phyloP scores from a whole-genome alignment of 2,329 filamentous ascomycete species.

The Fusarium sp. region DNA sequence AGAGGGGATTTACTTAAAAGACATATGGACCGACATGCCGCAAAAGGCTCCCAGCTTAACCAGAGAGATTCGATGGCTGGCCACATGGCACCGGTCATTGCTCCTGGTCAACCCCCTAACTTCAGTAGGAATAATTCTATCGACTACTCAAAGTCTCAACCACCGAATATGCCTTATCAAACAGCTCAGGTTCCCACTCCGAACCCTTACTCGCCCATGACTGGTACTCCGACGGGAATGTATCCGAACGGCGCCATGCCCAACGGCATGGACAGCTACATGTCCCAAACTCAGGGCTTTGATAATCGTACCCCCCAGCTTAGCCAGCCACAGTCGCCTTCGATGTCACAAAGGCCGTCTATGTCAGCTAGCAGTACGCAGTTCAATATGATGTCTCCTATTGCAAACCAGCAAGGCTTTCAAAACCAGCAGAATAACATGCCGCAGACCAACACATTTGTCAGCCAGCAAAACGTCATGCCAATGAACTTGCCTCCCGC shows the following conservation, averaged over 20 bases:
- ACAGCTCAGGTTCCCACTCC: conserved; percentile 57
- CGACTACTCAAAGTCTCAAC: conserved; percentile 54
- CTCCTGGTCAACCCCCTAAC: conserved; percentile 60
- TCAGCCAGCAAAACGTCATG: conserved; percentile 70
- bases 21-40: conserved; percentile 83
- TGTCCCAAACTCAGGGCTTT: conserved; percentile 53
- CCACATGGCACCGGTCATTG: conserved; percentile 54
- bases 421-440: conserved; percentile 59
- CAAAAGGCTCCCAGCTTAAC: conserved; percentile 79
- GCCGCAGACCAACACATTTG: conserved; percentile 62
- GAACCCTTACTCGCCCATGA: conserved; percentile 60
- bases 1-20: conserved; percentile 91
- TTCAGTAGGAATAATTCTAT: conserved; percentile 54
- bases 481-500: conserved; percentile 72
- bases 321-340: conserved; percentile 50
- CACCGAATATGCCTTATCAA: conserved; percentile 58
- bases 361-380: conserved; percentile 60
- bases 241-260: conserved; percentile 43
- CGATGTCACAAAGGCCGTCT: conserved; percentile 57
- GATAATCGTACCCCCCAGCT: conserved; percentile 44
- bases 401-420: conserved; percentile 61
- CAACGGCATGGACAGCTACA: conserved; percentile 56
- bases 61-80: conserved; percentile 70
- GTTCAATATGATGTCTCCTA: conserved; percentile 66
- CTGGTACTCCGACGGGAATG: conserved; percentile 55